Conservation (phyloP, 805 yeast genomes). For the Zygosaccharomyces pseudorouxii region DNA sequence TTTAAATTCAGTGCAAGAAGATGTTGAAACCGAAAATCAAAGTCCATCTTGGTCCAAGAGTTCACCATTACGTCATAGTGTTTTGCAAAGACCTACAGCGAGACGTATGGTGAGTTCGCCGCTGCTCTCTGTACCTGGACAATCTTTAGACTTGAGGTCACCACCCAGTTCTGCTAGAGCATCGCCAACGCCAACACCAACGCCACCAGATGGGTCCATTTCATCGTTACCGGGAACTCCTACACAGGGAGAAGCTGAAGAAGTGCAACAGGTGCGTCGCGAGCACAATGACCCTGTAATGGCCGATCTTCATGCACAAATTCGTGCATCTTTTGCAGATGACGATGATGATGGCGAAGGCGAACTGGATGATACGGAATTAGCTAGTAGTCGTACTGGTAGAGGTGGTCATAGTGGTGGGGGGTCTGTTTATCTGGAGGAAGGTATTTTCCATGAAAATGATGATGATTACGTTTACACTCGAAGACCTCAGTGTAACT, state of each 20-base stretch:
- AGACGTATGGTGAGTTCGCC: slow-evolving; percentile 6
- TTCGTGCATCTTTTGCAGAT: slow-evolving; percentile 7
- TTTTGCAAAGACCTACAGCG: not conserved
- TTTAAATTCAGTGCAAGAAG: slow-evolving; percentile 26
- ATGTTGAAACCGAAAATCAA: slow-evolving; percentile 24
- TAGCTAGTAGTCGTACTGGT: slow-evolving; percentile 12
- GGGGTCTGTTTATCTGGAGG: slow-evolving; percentile 26
- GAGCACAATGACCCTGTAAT: slow-evolving; percentile 27
- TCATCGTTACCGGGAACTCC: slow-evolving; percentile 9
- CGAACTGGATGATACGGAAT: slow-evolving; percentile 14
- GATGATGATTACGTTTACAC: slow-evolving; percentile 25
- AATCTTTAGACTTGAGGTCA: not conserved
- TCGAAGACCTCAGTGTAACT: slow-evolving; percentile 8
- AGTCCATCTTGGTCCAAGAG: not conserved
- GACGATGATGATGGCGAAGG: slow-evolving; percentile 14
- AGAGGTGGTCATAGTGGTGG: slow-evolving; percentile 11
- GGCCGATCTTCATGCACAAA: slow-evolving; percentile 10
- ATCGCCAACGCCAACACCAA: not conserved
- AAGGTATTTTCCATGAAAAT: slow-evolving; percentile 28
- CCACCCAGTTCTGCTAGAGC: not conserved
- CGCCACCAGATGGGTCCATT: not conserved
- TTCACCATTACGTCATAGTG: not conserved
- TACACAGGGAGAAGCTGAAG: slow-evolving; percentile 58
- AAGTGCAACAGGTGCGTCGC: slow-evolving; percentile 40
- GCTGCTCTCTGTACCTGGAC: not conserved